Evolutionary conservation across 495 filamentous ascomycete genomes (phyloP), one percentile per base, ranked within the genome.

Genomic region (Aspergillus carlsbadensis): DNA sequence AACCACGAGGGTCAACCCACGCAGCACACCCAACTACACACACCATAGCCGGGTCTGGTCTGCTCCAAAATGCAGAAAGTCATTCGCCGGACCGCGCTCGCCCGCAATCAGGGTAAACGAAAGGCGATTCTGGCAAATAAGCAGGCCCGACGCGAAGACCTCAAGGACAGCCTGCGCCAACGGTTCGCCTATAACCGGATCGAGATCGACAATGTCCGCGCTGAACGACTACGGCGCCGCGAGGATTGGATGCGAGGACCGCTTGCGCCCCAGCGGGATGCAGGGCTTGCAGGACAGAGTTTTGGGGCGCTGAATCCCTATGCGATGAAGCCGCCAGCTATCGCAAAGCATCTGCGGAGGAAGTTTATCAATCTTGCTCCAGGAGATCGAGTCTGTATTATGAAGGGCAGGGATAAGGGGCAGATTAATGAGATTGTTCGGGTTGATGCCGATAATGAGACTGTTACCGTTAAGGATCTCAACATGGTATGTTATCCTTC

Each of bases 221-320:
- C 63, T 15, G 74, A 66, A 46, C 62, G 58, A 22, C 14, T 65
- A 45, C 61, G 63, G 49, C 76, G 74, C 21, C 78, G 77, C 54
- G 87, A 94, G 65, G 90, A 96, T 66, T 92, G 85, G 79, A 69
- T 86, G 52, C 68, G 91, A 54, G 91, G 92, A 2, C 80, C 86
- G 3, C 65, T 96, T 41, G 88, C 89, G 1, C 91, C 91, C 0
- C 81, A 83, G 58, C 79, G 85, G 53, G 86, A 94, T 72, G 70
- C 82, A 33, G 82, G 85, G 49, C 61, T 72, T n/a, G 57, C 71
- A 29, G 68, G 62, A 4, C 70, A 70, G 14, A 68, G 39, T 1
- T 84, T 76, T 40, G 87, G 86, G 45, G 71, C 81, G 35, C 63
- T 85, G 50, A 67, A 77, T 55, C 55, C 77, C 39, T 47, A 61